Evolutionary conservation across 768 basidiomycete genomes (phyloP).

Genomic region (Lactarius hatsudake): DNA sequence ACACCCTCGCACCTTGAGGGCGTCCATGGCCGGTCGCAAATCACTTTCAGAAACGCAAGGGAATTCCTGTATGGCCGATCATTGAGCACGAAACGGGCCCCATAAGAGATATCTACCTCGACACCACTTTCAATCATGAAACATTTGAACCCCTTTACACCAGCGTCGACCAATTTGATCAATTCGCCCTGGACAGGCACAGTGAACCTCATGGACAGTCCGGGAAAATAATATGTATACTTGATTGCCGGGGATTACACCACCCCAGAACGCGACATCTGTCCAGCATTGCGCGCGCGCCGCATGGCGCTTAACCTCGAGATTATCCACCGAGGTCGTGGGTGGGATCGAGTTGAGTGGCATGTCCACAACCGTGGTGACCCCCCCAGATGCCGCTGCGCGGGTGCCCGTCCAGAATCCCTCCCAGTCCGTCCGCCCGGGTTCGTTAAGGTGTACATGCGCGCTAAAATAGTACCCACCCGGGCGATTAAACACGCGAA

Average conservation of each 20-base stretch:
- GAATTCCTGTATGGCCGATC: slow-evolving; percentile 65
- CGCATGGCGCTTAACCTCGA: slow-evolving; percentile 66
- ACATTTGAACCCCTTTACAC: slow-evolving; percentile 96
- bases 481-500: neutral
- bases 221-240: slow-evolving; percentile 36
- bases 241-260: slow-evolving; percentile 89
- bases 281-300: slow-evolving; percentile 72
- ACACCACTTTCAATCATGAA: slow-evolving; percentile 96
- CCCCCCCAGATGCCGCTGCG: slow-evolving; percentile 89
- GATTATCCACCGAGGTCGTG: slow-evolving; percentile 79
- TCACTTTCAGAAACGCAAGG: slow-evolving; percentile 77
- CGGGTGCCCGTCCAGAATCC: slow-evolving; percentile 89
- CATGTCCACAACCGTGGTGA: slow-evolving; percentile 98
- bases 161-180: slow-evolving; percentile 67
- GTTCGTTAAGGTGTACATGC: slow-evolving; percentile 93
- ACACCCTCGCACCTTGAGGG: slow-evolving; percentile 56
- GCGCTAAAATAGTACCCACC: slow-evolving; percentile 45
- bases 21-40: slow-evolving; percentile 64
- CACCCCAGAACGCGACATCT: slow-evolving; percentile 94
- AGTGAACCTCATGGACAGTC: neutral
- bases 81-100: neutral
- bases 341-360: slow-evolving; percentile 97
- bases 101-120: slow-evolving; percentile 50
- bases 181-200: slow-evolving; percentile 56
- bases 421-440: slow-evolving; percentile 92